Conservation (phyloP, 371 early-diverging fungal genomes). For the Umbelopsis sp. region DNA sequence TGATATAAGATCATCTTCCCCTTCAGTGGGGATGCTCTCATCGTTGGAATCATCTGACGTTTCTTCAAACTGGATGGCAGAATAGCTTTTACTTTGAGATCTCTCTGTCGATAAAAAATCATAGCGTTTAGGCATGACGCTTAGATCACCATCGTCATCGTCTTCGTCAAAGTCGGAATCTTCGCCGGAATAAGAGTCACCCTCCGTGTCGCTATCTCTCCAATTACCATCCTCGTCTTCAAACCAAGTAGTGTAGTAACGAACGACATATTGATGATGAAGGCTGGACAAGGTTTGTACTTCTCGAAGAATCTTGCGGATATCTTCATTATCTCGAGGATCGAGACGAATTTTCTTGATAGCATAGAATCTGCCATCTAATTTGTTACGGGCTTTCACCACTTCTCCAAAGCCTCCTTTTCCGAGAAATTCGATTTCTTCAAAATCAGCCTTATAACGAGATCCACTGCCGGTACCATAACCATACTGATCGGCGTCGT, state of each 20-base stretch:
- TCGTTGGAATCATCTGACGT: conserved; percentile 47
- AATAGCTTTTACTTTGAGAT: conserved; percentile 58
- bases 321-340: conserved; percentile 76
- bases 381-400: conserved; percentile 85
- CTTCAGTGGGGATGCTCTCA: conserved; percentile 35
- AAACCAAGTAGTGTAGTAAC: conserved; percentile 96
- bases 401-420: conserved; percentile 95
- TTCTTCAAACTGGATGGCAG: conserved; percentile 54
- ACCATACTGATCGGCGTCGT: not conserved
- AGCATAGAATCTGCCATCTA: conserved; percentile 89
- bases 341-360: conserved; percentile 85
- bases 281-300: conserved; percentile 89
- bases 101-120: conserved; percentile 58
- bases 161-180: conserved; percentile 53
- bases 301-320: conserved; percentile 85
- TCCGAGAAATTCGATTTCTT: conserved; percentile 92
- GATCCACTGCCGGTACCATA: conserved; percentile 38
- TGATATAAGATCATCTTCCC: conserved; percentile 36
- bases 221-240: conserved; percentile 66
- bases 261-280: conserved; percentile 90
- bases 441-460: conserved; percentile 87
- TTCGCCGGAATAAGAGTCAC: conserved; percentile 37
- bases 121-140: conserved; percentile 54
- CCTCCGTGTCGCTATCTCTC: conserved; percentile 46
- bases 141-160: conserved; percentile 46